Evolutionary conservation across 192 early-diverging fungal genomes (phyloP), one percentile per base, ranked within the genome.

Genomic region (Dissophora globulifera): DNA sequence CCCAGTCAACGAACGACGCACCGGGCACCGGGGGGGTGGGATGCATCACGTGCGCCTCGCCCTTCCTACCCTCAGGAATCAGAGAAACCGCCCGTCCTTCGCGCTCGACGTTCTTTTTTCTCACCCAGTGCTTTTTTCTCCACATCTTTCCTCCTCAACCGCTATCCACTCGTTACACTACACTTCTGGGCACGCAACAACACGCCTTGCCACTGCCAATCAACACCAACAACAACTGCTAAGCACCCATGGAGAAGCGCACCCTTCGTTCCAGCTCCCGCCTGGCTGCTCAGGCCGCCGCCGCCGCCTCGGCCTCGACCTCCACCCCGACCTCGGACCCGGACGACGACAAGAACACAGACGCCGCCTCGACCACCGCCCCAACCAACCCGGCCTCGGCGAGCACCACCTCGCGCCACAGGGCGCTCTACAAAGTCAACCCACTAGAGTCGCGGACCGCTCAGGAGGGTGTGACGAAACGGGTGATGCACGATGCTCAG

Each of bases 401-500:
- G n/a, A n/a, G n/a, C n/a, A n/a, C n/a, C n/a, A n/a, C n/a, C n/a
- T n/a, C 43, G 22, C 55, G 56, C 25, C 62, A 59, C 71, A 81
- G 67, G 30, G 54, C 67, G 16, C 70, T 75, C 13, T 87, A 85
- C 58, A 85, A 87, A 43, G 64, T 82, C 42, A 87, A 83, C 30
- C 78, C 81, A 35, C 65, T 87, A 22, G 67, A 79, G 6, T 26
- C 49, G 8, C 69, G 80, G 30, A 76, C 53, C 25, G 67, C 85
- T 27, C 79, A 82, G 27, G 88, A 92, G 20, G 78, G 76, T 17
- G 78, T 84, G 23, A 82, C 65, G 41, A 78, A 80, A 16, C 82
- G 91, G 46, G 67, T 91, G 30, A 75, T 78, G 33, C 80, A 85
- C 3, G 87, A 91, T 52, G 81, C 81, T 16, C 79, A 84, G 67